A percentile compares a stretch with the other conserved stretches of the same genome.
Conservation (phyloP, 176 grass and related monocot genomes). For the Pontederia crassipes region DNA sequence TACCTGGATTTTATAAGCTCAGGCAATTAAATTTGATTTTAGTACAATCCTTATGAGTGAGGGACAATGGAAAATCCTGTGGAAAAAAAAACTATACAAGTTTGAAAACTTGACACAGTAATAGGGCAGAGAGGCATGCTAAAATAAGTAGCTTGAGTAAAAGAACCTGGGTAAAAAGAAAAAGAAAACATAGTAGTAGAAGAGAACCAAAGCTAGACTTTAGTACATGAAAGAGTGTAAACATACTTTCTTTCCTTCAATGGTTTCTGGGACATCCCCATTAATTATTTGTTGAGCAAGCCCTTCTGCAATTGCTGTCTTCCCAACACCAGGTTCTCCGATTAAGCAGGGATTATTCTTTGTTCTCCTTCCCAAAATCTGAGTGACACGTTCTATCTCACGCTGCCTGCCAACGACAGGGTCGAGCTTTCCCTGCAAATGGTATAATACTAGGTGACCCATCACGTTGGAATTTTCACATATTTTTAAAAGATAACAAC, state of each 20-base stretch:
- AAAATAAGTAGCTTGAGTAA: too few relatives aligned
- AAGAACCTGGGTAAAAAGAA: background rate
- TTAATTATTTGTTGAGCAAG: slow-evolving; percentile 83
- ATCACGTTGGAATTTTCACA: background rate
- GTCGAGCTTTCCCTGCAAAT: slow-evolving; percentile 75
- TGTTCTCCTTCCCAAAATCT: slow-evolving; percentile 88
- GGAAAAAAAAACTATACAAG: too few relatives aligned
- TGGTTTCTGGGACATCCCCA: slow-evolving; percentile 96
- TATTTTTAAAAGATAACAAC: background rate
- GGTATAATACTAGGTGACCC: background rate
- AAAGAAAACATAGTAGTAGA: background rate
- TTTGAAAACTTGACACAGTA: too few relatives aligned
- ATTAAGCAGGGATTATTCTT: slow-evolving; percentile 98
- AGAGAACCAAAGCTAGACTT: background rate
- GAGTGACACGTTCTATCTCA: slow-evolving; percentile 93
- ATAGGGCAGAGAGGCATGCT: too few relatives aligned
- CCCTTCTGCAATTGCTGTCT: slow-evolving; percentile 92
- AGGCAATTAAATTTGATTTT: too few relatives aligned
- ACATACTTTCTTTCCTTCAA: slow-evolving; percentile 96
- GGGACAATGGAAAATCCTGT: too few relatives aligned
- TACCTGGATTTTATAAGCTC: slow-evolving; percentile 35
- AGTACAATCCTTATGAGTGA: too few relatives aligned
- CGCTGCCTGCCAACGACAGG: slow-evolving; percentile 79
- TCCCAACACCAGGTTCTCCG: slow-evolving; percentile 94
- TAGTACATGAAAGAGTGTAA: slow-evolving; percentile 1